Evolutionary conservation across 805 yeast genomes (phyloP), one percentile per base, ranked within the genome.

Genomic region (Wickerhamomyces kurtzmanii): DNA sequence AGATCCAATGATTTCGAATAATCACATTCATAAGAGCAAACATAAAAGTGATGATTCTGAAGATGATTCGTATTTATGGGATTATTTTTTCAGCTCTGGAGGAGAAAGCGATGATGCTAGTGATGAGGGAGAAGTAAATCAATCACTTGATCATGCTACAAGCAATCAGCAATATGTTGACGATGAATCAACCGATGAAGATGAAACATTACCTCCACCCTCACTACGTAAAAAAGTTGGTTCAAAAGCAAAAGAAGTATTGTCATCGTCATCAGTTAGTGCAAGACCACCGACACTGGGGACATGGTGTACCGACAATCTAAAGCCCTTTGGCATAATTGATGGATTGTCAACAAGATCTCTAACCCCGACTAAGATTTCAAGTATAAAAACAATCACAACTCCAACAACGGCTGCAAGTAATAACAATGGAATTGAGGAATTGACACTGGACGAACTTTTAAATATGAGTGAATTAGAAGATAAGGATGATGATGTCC

Each of bases 161-260:
- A 56, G 54, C 23, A 44, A 54, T 9, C 53, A 53, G 5, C 40
- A 40, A 8, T 60, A 49, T 37, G 71, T 69, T 31, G 78, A 81
- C 39, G 94, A 91, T 23, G 96, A 87, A 42, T 83, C 94, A 11
- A 91, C 98, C 0, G 98, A 89, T 51, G 96, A 85, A 37, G 97
- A 89, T 47, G 68, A 72, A n/a, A 66, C 77, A 12, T 55, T 89
- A 24, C 96, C 96, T 5, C 75, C 75, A 4, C 73, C 79, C 5
- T 62, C 80, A 4, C 62, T 72, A 12, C 59, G 68, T 24, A 71
- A 65, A 31, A 60, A 57, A 32, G 66, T 71, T 22, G 93, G 94
- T 3, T 68, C 81, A 8, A 81, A 84, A 40, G 78, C 84, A n/a
- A 86, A 89, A 38, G 97, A 89, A 52, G 84, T 89, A 5, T 69